These are phyloP conservation scores for Pholiota conissans DNA, from an alignment of 768 basidiomycete genomes.

Conservation along the genomic window DNA sequence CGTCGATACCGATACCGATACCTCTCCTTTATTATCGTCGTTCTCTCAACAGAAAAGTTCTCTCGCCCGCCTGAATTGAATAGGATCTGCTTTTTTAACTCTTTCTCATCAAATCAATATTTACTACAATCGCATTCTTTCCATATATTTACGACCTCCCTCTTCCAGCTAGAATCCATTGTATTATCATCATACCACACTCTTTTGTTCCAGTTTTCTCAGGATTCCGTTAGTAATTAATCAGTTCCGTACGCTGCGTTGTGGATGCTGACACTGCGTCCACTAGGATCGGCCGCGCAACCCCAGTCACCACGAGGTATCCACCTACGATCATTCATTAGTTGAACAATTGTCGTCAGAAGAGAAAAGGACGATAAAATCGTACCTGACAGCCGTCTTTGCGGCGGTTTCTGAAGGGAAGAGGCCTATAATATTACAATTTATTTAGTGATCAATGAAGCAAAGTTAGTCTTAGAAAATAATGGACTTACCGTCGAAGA, in stretches of 20 bases:
- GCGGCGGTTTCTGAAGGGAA: conserved; percentile 90
- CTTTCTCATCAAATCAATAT: conserved; percentile 11
- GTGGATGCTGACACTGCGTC: conserved; percentile 94
- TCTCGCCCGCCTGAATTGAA: conserved; percentile 4
- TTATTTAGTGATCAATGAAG: not conserved
- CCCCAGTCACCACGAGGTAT: conserved; percentile 97
- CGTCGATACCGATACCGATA: conserved; percentile 9
- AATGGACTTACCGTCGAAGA: conserved; percentile 71
- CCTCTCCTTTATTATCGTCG: conserved; percentile 16
- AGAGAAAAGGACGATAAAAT: conserved; percentile 15
- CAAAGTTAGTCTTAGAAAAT: not conserved
- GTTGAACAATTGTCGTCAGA: conserved; percentile 10
- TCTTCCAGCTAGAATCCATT: conserved; percentile 25
- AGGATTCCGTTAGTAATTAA: conserved; percentile 30
- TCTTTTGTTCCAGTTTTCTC: conserved; percentile 25
- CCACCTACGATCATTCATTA: conserved; percentile 53
- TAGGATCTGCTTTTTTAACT: conserved; percentile 12
- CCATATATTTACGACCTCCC: conserved; percentile 24
- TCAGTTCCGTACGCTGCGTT: conserved; percentile 76
- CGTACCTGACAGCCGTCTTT: conserved; percentile 85
- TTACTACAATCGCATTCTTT: conserved; percentile 22
- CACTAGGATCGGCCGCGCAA: conserved; percentile 91
- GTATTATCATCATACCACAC: conserved; percentile 29
- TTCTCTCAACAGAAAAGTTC: conserved; percentile 5
- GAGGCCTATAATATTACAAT: conserved; percentile 46